Base-by-base conservation (phyloP, 2,329 filamentous ascomycete species). In the Monosporascus sp. region DNA sequence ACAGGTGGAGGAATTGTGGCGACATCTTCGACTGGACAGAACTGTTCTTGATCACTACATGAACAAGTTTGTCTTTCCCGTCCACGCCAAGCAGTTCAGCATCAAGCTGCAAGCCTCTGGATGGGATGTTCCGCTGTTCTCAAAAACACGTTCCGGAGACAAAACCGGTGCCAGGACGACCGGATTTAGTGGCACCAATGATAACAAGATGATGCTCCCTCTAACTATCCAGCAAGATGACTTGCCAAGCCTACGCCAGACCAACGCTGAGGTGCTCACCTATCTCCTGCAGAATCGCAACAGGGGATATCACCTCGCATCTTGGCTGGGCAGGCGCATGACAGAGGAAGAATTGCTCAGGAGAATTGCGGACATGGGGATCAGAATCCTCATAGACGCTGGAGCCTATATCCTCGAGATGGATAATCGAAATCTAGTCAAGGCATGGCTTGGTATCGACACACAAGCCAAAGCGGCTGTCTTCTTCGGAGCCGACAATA, bases 101-200 rank as follows among this genome's bases (percentile, higher is more conserved):
- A 63, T 77, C 6, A 90, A 89, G 58, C 66, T 90, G 0, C 81
- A 85, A 41, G 78, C 83, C 0, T 87, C 82, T 0, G 83, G 82
- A 0, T 90, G 86, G 86, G 86, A 90, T 58, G 71, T 90, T 2
- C 82, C 84, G 0, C 63, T 83, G 0, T 73, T 73, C 26, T 60
- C 66, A 0, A 5, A 51, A 26, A 8, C 24, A 11, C 9, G 34
- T 8, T 8, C 40, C 46, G 17, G 56, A 60, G 61, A 41, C 6
- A 51, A 31, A 9, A 26, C 37, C 47, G 19, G 56, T 61, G 61
- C 69, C 1, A 57, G 76, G 2, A 86, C 85, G 0, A 88, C 85
- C 0, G 87, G 87, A 0, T 91, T 91, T 63, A 87, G 83, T 7
- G 87, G 87, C 0, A 90, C 87, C 0, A 90, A 88, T 44, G 87